phyloP scores from a whole-genome alignment of 2,329 filamentous ascomycete species.

The Pestalotiopsis sp. region DNA sequence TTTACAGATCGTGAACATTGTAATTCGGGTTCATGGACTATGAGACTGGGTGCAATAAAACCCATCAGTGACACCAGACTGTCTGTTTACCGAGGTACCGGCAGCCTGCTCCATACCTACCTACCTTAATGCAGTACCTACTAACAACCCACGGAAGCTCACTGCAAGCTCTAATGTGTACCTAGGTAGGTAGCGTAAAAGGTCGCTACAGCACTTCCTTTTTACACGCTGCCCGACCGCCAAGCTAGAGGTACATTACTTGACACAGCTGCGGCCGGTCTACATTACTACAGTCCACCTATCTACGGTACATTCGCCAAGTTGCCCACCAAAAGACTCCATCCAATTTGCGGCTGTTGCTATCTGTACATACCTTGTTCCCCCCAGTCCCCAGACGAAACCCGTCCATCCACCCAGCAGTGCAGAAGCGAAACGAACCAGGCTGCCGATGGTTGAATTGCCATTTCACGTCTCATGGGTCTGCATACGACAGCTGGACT shows the following conservation, averaged over 20 bases:
- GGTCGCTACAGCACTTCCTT: too few relatives aligned
- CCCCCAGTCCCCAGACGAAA: constrained; percentile 5
- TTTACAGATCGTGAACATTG: too few relatives aligned
- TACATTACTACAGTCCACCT: not conserved
- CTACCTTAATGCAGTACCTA: too few relatives aligned
- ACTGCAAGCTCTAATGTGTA: too few relatives aligned
- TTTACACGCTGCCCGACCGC: too few relatives aligned
- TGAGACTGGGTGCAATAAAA: too few relatives aligned
- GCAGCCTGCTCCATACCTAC: too few relatives aligned
- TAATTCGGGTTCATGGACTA: too few relatives aligned
- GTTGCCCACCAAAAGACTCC: not conserved
- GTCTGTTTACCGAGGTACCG: too few relatives aligned
- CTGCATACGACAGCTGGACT: not conserved
- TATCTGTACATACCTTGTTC: not conserved
- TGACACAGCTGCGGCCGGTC: not conserved
- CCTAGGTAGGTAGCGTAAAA: too few relatives aligned
- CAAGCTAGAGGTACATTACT: not conserved
- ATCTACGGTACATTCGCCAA: not conserved
- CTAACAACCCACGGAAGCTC: too few relatives aligned
- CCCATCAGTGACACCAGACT: too few relatives aligned
- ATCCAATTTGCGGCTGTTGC: constrained; percentile 10
- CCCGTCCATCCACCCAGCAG: not conserved
- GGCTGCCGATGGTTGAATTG: constrained; percentile 4
- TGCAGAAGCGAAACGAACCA: not conserved
- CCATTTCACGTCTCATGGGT: constrained; percentile 2